Evolutionary conservation across 2,329 filamentous ascomycete genomes (phyloP).

Genomic region (Exophiala xenobiotica): DNA sequence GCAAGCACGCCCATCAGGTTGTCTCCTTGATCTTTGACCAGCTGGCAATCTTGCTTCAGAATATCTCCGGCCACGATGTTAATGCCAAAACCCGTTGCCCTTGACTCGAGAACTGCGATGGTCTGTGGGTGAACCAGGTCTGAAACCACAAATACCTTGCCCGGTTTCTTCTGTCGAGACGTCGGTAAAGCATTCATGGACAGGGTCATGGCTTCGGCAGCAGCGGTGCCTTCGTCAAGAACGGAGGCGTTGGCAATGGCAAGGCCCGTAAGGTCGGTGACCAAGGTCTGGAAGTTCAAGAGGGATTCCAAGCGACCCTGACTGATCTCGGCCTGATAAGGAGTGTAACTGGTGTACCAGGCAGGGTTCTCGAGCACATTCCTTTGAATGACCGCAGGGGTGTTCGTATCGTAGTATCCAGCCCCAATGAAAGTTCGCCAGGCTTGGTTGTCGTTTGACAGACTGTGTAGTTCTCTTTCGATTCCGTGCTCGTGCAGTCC

Average conservation of each 20-base stretch:
- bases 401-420: conserved; percentile 84
- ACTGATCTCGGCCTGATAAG: conserved; percentile 96
- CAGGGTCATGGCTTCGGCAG: conserved; percentile 93
- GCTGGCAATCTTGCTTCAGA: conserved; percentile 60
- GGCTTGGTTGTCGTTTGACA: conserved; percentile 58
- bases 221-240: conserved; percentile 87
- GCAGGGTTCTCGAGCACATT: conserved; percentile 90
- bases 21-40: conserved; percentile 72
- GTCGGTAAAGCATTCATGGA: conserved; percentile 73
- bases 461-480: conserved; percentile 48
- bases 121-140: conserved; percentile 82
- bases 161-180: conserved; percentile 68
- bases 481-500: conserved; percentile 39
- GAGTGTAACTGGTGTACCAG: conserved; percentile 98
- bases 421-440: conserved; percentile 71
- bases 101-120: conserved; percentile 75
- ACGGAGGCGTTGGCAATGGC: conserved; percentile 88
- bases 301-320: conserved; percentile 90
- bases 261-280: conserved; percentile 81
- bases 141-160: conserved; percentile 83
- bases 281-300: conserved; percentile 93
- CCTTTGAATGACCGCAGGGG: conserved; percentile 85
- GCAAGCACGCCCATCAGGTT: conserved; percentile 85
- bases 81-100: conserved; percentile 89
- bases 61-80: conserved; percentile 72